phyloP scores from a whole-genome alignment of 1,139 yeast genomes.

The Debaryomycetaceae sp. region DNA sequence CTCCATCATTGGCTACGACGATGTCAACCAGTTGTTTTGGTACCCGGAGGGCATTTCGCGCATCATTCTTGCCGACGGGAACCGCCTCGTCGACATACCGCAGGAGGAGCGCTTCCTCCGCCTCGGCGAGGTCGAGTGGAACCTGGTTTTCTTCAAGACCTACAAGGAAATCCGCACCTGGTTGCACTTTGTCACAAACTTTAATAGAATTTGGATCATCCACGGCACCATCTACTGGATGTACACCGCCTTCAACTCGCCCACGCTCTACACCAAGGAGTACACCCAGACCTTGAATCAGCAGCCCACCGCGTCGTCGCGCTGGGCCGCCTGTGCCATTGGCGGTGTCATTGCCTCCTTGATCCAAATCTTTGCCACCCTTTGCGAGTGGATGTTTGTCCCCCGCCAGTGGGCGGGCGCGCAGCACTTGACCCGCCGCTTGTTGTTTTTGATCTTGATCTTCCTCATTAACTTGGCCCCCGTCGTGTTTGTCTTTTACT shows the following conservation, averaged over 20 bases:
- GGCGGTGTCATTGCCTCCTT: slow-evolving; percentile 84
- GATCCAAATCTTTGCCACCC: slow-evolving; percentile 78
- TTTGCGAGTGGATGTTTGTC: slow-evolving; percentile 91
- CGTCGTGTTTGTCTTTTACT: slow-evolving; percentile 74
- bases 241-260: slow-evolving; percentile 88
- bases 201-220: slow-evolving; percentile 96
- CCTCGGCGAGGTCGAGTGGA: slow-evolving; percentile 91
- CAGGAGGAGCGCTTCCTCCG: slow-evolving; percentile 80
- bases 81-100: slow-evolving; percentile 84
- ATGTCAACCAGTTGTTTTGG: slow-evolving; percentile 97
- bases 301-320: slow-evolving; percentile 75
- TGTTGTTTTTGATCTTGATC: slow-evolving; percentile 60
- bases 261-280: slow-evolving; percentile 78
- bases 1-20: slow-evolving; percentile 92
- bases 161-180: slow-evolving; percentile 95
- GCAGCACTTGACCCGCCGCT: slow-evolving; percentile 86
- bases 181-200: slow-evolving; percentile 92
- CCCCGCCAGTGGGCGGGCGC: slow-evolving; percentile 99
- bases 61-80: slow-evolving; percentile 82
- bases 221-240: slow-evolving; percentile 89
- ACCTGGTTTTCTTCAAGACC: slow-evolving; percentile 87
- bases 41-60: slow-evolving; percentile 97
- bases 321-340: slow-evolving; percentile 88
- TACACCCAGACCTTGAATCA: slow-evolving; percentile 76
- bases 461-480: slow-evolving; percentile 73